Evolutionary conservation across 345 rosid species (phyloP), one percentile per base, ranked within the genome.

Genomic region (Litchi chinensis): DNA sequence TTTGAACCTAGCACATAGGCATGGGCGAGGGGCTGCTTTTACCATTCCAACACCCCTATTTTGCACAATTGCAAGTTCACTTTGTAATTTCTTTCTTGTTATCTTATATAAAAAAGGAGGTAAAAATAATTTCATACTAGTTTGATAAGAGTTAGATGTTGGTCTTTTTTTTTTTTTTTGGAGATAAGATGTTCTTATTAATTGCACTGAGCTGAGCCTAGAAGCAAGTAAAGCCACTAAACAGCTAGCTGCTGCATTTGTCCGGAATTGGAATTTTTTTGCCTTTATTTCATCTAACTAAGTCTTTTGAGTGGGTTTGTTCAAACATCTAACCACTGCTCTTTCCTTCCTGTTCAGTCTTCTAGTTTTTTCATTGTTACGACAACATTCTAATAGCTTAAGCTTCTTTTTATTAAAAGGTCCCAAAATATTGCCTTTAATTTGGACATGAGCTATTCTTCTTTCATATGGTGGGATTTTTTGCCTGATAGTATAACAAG

Each of bases 371-470:
- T 22, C 13, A 28, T 18, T 46, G 28, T 79, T 8, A 22, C 1
- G 11, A 13, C 8, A 44, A 40, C 22, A 48, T 60, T 60, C 64
- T 71, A n/a, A 74, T 32, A 28, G 56, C 59, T 78, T 82, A 24
- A 52, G 65, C 69, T 75, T 81, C 60, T 79, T 63, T 74, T 65
- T 28, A 74, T 62, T 68, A 73, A 39, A 78, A 95, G 99, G 97
- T 84, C 93, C 96, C 37, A 89, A 85, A 80, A 74, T 88, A 62
- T 76, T 87, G n/a, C n/a, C n/a, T 84, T 26, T 26, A 26, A 26
- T 26, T 26, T 26, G 28, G 28, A 26, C 28, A 0, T 26, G 28
- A 26, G 28, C 28, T 1, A 26, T 26, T 26, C 1, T 26, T 26
- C 28, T 26, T 26, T 26, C 28, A 26, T 26, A 26, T 26, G 28